Base-by-base conservation (phyloP, 1,284 basidiomycete species). In the Sparassis latifolia region DNA sequence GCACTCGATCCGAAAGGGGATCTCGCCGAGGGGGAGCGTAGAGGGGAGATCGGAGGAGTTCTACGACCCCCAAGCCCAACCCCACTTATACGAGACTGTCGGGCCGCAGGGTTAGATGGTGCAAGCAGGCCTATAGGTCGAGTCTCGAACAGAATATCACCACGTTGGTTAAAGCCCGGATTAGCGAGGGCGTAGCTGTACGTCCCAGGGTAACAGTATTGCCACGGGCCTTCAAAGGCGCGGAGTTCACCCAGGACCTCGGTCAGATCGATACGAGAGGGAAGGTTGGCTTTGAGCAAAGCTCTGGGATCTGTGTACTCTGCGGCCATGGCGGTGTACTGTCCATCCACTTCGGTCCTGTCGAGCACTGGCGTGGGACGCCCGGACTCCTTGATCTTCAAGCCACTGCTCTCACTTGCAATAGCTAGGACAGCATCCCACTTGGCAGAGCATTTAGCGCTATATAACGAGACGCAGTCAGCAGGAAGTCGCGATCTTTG, bases 101-200 rank as follows among this genome's bases (percentile, higher is more conserved):
- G 20, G 20, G 20, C 20, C 20, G 20, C 20, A 20, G 20, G 20
- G 20, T 20, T 20, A 20, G 20, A 20, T 20, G 20, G 20, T 20
- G 20, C 20, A 20, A 20, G 20, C 20, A 20, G 20, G 20, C 20
- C 20, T 20, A 20, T 20, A 20, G 20, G 20, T 20, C 20, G 20
- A 20, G 20, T 20, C 55, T 69, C 65, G 51, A 69, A 65, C 10
- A 69, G 50, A 3, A 69, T 53, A 46, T 69, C 66, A 3, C 67
- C 67, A 30, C 57, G 48, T 29, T 41, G 33, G 55, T 63, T 66
- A 59, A 69, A 68, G n/a, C 61, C 60, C 2, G 68, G 68, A 50
- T 62, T 65, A 7, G 61, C 52, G 39, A 69, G 57, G 30, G 53
- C 55, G 55, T 61, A 66, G 27, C 62, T 55, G 30, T 55, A 52